A percentile compares a stretch with the other conserved stretches of the same genome.
Evolutionary conservation across 495 filamentous ascomycete genomes (phyloP).

Genomic region (Xylaria acuta): DNA sequence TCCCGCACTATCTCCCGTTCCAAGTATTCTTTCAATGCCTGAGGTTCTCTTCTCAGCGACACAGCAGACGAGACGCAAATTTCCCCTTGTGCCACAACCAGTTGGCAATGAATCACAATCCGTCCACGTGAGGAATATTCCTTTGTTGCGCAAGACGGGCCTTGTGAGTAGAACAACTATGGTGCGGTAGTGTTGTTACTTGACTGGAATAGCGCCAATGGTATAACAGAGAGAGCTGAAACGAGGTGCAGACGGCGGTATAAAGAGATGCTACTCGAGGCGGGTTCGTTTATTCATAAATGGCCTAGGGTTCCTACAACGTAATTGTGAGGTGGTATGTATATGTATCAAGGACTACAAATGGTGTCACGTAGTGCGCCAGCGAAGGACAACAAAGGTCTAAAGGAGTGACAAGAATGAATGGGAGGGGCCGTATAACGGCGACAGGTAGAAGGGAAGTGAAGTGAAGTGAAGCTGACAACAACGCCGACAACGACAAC

Average conservation of each 20-base stretch:
- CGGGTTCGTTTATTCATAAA: slow-evolving; percentile 15
- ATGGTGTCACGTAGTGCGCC: slow-evolving; percentile 19
- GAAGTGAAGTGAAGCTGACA: slow-evolving; percentile 18
- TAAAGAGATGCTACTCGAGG: slow-evolving; percentile 11
- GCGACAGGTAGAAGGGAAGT: neutral
- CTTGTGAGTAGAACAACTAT: neutral
- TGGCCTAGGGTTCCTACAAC: neutral
- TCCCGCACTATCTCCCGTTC: slow-evolving; percentile 14
- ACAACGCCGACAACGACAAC: slow-evolving; percentile 14
- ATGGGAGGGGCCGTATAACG: neutral
- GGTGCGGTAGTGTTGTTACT: neutral
- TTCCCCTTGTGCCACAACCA: slow-evolving; percentile 11
- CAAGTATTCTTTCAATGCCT: neutral
- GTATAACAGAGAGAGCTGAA: neutral
- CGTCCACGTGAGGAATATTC: slow-evolving; percentile 1
- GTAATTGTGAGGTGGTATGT: slow-evolving; percentile 14
- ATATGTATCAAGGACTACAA: slow-evolving; percentile 19
- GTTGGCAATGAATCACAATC: neutral
- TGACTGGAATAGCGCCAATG: neutral
- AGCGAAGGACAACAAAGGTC: slow-evolving; percentile 14
- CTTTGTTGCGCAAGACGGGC: neutral
- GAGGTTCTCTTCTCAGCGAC: neutral
- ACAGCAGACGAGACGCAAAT: slow-evolving; percentile 1
- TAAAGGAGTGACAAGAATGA: slow-evolving; percentile 16
- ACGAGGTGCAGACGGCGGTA: neutral